phyloP scores from a whole-genome alignment of 257 asterid genomes.

The Solanum chiquidenum region DNA sequence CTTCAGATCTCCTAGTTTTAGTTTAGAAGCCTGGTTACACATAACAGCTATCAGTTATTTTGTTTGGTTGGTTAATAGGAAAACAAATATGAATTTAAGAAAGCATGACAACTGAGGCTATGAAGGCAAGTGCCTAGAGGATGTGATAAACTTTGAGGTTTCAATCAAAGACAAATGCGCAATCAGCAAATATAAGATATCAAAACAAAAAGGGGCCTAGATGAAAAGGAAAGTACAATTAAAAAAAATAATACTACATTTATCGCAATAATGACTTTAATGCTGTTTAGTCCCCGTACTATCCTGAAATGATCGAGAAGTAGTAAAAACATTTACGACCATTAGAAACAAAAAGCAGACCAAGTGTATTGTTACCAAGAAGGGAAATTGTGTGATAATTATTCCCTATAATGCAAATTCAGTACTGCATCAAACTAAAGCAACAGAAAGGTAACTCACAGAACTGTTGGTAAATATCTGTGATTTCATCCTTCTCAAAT shows the following conservation, averaged over 20 bases:
- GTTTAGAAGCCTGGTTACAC: slow-evolving; percentile 66
- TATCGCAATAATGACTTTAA: neutral
- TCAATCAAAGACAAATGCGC: neutral
- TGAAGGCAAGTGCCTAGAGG: neutral
- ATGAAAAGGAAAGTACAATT: neutral
- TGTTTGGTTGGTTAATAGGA: neutral
- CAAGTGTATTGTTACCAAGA: neutral
- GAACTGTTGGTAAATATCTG: slow-evolving; percentile 92
- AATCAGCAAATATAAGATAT: neutral
- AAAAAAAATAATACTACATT: neutral
- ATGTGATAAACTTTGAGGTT: neutral
- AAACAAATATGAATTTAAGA: neutral
- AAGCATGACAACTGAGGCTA: neutral
- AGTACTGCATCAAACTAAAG: neutral
- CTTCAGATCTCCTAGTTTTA: slow-evolving; percentile 73
- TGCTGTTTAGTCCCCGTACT: neutral
- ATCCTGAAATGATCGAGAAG: neutral
- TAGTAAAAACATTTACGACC: neutral
- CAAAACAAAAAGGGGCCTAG: neutral
- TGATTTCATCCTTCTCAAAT: slow-evolving; percentile 71
- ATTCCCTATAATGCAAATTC: neutral
- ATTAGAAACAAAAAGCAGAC: neutral
- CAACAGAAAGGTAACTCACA: slow-evolving; percentile 44
- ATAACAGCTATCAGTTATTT: neutral
- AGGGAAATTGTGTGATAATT: neutral